Percentiles rank a stretch among this genome's conserved stretches.
phyloP scores from a whole-genome alignment of 2,329 filamentous ascomycete species.

The Thelonectria blattea region DNA sequence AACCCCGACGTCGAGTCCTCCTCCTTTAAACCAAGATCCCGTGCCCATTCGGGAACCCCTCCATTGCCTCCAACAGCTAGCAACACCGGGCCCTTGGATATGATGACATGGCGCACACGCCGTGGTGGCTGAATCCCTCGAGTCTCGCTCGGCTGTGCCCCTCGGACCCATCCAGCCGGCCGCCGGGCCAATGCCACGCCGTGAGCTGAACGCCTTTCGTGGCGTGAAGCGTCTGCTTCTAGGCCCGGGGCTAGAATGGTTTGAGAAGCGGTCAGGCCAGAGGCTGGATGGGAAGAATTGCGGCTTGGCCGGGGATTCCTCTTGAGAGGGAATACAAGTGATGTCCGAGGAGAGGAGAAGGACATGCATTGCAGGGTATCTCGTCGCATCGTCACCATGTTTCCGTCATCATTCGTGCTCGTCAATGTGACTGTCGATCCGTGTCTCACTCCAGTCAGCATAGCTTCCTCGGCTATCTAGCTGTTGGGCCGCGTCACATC shows the following conservation, averaged over 20 bases:
- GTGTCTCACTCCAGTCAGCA: background rate
- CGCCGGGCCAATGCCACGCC: background rate
- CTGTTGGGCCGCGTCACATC: background rate
- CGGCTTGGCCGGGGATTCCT: background rate
- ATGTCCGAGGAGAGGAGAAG: background rate
- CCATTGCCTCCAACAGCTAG: no score
- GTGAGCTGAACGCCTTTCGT: constrained; percentile 5
- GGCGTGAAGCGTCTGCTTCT: constrained; percentile 6
- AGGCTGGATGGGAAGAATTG: background rate
- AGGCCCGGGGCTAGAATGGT: background rate
- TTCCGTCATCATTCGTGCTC: background rate
- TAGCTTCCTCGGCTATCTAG: background rate
- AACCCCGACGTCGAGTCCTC: background rate
- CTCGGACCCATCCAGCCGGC: background rate
- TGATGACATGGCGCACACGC: constrained; percentile 17
- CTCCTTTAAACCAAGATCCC: background rate
- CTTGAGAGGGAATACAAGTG: no score
- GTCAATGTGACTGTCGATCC: background rate
- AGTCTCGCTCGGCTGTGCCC: background rate
- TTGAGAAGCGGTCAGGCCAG: background rate
- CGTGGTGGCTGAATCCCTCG: background rate
- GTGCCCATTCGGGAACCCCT: background rate
- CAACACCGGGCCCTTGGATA: background rate
- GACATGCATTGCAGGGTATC: background rate
- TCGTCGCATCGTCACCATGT: no score